phyloP scores from a whole-genome alignment of 176 grass and related monocot genomes.

The Zizania latifolia region DNA sequence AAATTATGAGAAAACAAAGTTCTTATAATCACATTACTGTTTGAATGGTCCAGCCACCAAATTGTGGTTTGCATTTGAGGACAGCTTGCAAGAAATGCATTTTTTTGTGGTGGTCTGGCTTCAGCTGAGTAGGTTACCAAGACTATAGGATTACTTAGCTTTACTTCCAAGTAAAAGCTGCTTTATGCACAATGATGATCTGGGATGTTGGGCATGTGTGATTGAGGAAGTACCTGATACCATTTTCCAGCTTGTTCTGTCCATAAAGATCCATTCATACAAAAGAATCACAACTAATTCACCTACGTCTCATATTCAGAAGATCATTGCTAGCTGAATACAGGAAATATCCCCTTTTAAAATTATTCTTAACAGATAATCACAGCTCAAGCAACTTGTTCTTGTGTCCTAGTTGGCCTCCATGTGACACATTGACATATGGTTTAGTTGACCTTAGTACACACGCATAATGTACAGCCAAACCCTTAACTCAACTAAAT shows the following conservation, averaged over 20 bases:
- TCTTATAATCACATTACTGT: background rate
- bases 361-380: background rate
- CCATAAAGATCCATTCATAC: slow-evolving; percentile 1
- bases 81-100: slow-evolving; percentile 8
- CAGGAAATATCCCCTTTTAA: background rate
- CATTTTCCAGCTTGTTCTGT: slow-evolving; percentile 21
- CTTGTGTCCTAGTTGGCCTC: slow-evolving; percentile 21
- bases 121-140: background rate
- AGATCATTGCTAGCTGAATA: slow-evolving; percentile 19
- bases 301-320: background rate
- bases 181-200: slow-evolving; percentile 35
- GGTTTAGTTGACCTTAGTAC: slow-evolving; percentile 34
- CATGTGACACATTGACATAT: slow-evolving; percentile 30
- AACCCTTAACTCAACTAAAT: slow-evolving; percentile 27
- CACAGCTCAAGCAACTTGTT: slow-evolving; percentile 47
- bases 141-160: slow-evolving; percentile 17
- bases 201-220: slow-evolving; percentile 24
- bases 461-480: slow-evolving; percentile 5
- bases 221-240: slow-evolving; percentile 26
- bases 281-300: background rate
- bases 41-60: background rate
- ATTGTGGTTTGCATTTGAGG: background rate
- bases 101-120: background rate
- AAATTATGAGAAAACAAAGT: background rate
- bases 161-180: slow-evolving; percentile 35